Conservation (phyloP, 2,329 filamentous ascomycete species). For the Arthrobotrys musiformis region DNA sequence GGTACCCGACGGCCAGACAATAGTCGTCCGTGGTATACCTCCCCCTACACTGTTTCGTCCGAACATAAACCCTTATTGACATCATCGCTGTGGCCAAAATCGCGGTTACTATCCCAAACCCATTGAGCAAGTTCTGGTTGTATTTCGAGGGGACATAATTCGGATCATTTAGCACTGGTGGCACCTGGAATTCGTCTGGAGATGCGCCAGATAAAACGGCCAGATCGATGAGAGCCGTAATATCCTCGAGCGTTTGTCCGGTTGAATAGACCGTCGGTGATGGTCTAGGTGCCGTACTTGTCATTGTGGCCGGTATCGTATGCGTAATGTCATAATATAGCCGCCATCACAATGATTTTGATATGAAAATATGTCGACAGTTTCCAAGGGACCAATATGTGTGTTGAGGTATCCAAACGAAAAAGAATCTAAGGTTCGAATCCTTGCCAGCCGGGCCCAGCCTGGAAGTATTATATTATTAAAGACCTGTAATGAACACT, state of each 20-base stretch:
- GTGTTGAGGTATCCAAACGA: background rate
- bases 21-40: conserved; percentile 37
- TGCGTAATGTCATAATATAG: conserved; percentile 19
- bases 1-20: conserved; percentile 19
- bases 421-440: background rate
- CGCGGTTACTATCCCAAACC: conserved; percentile 22
- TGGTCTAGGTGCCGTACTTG: background rate
- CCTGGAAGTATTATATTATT: background rate
- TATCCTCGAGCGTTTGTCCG: conserved; percentile 38
- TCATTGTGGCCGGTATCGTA: conserved; percentile 1
- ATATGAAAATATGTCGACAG: background rate
- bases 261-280: conserved; percentile 33
- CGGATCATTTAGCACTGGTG: conserved; percentile 29
- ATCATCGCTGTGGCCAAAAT: conserved; percentile 30
- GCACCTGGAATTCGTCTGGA: background rate
- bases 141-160: conserved; percentile 27
- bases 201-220: conserved; percentile 24
- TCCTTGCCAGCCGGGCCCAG: background rate
- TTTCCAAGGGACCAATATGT: too few species aligned
- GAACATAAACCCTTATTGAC: conserved; percentile 26
- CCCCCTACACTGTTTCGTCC: conserved; percentile 27
- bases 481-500: background rate
- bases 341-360: background rate
- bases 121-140: conserved; percentile 37
- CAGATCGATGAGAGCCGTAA: conserved; percentile 21